These are phyloP conservation scores for Misopates orontium DNA, from an alignment of 257 asterid genomes.

Conservation along the genomic window DNA sequence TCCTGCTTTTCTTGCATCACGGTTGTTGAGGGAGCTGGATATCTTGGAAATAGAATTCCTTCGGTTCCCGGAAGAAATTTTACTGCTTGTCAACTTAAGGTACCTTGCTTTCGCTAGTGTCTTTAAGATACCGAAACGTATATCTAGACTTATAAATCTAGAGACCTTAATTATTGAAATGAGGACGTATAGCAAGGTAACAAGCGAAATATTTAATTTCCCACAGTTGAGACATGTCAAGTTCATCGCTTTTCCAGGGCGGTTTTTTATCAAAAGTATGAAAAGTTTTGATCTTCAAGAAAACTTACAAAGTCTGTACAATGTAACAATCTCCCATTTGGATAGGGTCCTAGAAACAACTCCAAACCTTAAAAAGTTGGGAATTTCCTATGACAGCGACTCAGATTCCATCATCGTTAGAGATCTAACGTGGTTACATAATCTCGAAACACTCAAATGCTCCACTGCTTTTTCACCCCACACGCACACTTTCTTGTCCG, in stretches of 20 bases:
- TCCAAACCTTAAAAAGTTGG: not conserved
- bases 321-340: too few species aligned
- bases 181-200: not conserved
- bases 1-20: not conserved
- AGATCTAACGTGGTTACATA: not conserved
- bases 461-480: not conserved
- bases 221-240: constrained; percentile 1
- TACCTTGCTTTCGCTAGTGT: not conserved
- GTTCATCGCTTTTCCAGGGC: not conserved
- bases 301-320: not conserved
- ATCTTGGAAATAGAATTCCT: constrained; percentile 6
- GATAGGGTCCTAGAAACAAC: not conserved
- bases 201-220: not conserved
- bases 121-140: not conserved
- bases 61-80: not conserved
- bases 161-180: not conserved
- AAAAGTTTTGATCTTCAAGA: not conserved
- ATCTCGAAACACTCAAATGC: not conserved
- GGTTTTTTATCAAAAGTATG: too few species aligned
- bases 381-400: not conserved
- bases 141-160: not conserved
- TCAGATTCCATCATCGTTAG: not conserved
- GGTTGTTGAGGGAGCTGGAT: not conserved
- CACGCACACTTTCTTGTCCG: not conserved
- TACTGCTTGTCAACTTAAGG: constrained; percentile 1